Conservation (phyloP, 2,329 filamentous ascomycete species). For the Nannizzia gypsea region DNA sequence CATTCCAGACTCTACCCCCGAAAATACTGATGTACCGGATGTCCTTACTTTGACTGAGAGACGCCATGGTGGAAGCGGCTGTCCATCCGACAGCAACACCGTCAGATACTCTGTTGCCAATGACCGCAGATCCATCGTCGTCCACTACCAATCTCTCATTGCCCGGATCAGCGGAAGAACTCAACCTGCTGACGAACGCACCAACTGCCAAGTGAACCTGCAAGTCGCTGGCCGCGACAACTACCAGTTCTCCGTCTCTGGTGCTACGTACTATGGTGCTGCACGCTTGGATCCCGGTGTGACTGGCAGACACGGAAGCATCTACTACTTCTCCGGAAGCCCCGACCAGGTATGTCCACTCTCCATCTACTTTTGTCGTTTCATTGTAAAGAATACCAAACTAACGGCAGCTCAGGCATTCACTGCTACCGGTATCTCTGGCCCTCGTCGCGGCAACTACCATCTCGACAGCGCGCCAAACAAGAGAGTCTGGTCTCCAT, state of each 20-base stretch:
- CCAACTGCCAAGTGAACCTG: constrained; percentile 4
- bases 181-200: neutral
- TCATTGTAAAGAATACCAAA: neutral
- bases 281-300: constrained; percentile 1
- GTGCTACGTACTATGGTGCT: neutral
- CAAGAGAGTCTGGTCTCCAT: constrained; percentile 4
- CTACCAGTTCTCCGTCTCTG: neutral
- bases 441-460: neutral
- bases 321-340: constrained; percentile 4
- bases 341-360: neutral
- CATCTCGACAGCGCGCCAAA: neutral
- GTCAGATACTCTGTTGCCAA: neutral
- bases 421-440: neutral
- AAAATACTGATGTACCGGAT: neutral
- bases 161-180: neutral
- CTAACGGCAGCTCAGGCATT: neutral
- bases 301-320: neutral
- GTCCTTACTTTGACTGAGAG: neutral
- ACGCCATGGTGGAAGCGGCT: neutral
- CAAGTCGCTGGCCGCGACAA: neutral
- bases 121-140: neutral
- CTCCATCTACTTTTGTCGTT: neutral
- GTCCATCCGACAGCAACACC: neutral
- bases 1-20: neutral
- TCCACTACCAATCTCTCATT: neutral